These are phyloP conservation scores for Lasiodiplodia theobromae DNA, from an alignment of 2,329 filamentous ascomycete species.

Conservation along the genomic window DNA sequence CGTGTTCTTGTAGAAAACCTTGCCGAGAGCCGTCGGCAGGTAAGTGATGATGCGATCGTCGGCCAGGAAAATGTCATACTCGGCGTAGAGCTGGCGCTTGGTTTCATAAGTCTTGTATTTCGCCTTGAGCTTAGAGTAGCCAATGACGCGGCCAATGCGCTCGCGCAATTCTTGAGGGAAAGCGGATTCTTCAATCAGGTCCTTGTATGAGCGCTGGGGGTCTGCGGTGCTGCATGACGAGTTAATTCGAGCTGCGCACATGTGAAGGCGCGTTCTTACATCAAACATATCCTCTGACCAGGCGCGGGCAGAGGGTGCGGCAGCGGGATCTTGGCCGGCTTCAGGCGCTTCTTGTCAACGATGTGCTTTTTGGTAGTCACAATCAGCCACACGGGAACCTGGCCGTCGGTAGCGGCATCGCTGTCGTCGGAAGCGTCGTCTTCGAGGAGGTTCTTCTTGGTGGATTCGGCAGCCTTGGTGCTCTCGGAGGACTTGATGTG, in stretches of 20 bases:
- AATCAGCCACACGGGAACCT: slow-evolving; percentile 65
- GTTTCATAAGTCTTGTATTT: slow-evolving; percentile 88
- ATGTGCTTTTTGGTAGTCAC: slow-evolving; percentile 72
- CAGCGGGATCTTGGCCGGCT: slow-evolving; percentile 76
- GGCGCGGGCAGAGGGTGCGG: slow-evolving; percentile 25
- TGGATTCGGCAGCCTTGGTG: slow-evolving; percentile 56
- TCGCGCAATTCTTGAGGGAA: slow-evolving; percentile 57
- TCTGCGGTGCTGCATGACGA: slow-evolving; percentile 71
- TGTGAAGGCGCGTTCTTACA: neutral
- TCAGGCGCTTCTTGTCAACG: slow-evolving; percentile 76
- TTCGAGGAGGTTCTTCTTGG: slow-evolving; percentile 63
- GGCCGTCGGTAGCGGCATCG: slow-evolving; percentile 48
- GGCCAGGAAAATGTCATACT: slow-evolving; percentile 93
- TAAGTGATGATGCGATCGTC: slow-evolving; percentile 81
- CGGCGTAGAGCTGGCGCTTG: slow-evolving; percentile 79
- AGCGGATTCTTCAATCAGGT: slow-evolving; percentile 76
- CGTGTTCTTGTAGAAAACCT: slow-evolving; percentile 87
- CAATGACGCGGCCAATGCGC: slow-evolving; percentile 70
- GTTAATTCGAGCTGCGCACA: neutral
- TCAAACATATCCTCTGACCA: slow-evolving; percentile 21
- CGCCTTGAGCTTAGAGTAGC: slow-evolving; percentile 82
- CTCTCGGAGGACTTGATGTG: slow-evolving; percentile 61
- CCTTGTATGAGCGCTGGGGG: slow-evolving; percentile 87
- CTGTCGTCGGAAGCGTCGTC: slow-evolving; percentile 49
- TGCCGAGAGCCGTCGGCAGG: slow-evolving; percentile 81